Conservation (phyloP, 192 early-diverging fungal genomes). For the Podila clonocystis region DNA sequence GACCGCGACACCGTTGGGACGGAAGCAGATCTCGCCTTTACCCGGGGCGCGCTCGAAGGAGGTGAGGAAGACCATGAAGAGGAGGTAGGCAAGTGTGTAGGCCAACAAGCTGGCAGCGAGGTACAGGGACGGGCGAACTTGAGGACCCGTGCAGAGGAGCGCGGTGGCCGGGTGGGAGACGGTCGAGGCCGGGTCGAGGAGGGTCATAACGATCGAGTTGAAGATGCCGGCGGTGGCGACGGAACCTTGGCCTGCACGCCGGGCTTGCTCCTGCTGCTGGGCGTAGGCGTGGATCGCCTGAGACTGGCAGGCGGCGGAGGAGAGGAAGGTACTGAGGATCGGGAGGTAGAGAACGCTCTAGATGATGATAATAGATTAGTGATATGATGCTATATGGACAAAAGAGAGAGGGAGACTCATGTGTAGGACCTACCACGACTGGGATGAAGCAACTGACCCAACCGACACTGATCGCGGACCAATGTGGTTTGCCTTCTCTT, state of each 20-base stretch:
- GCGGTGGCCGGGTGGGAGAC: slow-evolving; percentile 8
- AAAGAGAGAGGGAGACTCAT: neutral
- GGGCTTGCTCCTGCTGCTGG: slow-evolving; percentile 17
- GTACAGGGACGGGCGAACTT: slow-evolving; percentile 65
- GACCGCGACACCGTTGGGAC: slow-evolving; percentile 76
- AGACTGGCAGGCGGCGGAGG: slow-evolving; percentile 40
- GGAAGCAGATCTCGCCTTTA: slow-evolving; percentile 77
- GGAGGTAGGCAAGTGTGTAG: slow-evolving; percentile 70
- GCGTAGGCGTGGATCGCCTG: slow-evolving; percentile 44
- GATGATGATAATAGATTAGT: neutral
- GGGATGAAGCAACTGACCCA: slow-evolving; percentile 63
- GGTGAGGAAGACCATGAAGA: slow-evolving; percentile 76
- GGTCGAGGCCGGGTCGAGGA: slow-evolving; percentile 30
- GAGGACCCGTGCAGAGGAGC: slow-evolving; percentile 40
- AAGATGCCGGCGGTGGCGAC: neutral
- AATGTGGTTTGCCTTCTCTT: slow-evolving; percentile 21
- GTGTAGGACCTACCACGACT: slow-evolving; percentile 52
- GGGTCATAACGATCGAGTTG: slow-evolving; percentile 11
- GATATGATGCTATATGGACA: neutral
- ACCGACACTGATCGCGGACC: slow-evolving; percentile 50
- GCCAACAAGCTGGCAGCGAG: slow-evolving; percentile 66
- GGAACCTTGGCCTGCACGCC: neutral
- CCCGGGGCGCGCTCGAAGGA: slow-evolving; percentile 75
- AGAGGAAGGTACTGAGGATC: slow-evolving; percentile 49
- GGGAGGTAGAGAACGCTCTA: slow-evolving; percentile 58